These are phyloP conservation scores for Celoporthe dispersa DNA, from an alignment of 2,329 filamentous ascomycete species.

Conservation along the genomic window DNA sequence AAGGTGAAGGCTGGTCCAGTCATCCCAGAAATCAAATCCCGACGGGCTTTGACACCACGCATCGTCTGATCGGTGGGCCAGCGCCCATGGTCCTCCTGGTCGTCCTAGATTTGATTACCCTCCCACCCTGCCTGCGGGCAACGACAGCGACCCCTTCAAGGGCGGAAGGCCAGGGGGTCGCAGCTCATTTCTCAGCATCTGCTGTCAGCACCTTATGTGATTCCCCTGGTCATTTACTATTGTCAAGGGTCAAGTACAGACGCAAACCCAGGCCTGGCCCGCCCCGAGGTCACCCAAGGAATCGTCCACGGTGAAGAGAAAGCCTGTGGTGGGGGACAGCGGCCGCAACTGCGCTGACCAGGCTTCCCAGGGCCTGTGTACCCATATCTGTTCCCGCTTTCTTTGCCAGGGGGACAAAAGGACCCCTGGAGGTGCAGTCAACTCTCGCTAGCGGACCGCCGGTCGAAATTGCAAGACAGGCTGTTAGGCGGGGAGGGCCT, in stretches of 20 bases:
- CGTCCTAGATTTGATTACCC: neutral
- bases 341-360: neutral
- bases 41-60: neutral
- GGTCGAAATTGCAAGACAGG: neutral
- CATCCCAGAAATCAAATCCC: neutral
- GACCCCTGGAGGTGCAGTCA: neutral
- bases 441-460: neutral
- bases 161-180: neutral
- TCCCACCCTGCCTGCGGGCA: neutral
- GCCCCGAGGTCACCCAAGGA: neutral
- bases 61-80: slow-evolving; percentile 1
- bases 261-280: neutral
- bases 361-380: neutral
- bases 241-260: neutral
- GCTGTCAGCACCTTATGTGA: slow-evolving; percentile 5
- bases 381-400: neutral
- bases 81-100: neutral
- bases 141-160: neutral
- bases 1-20: neutral
- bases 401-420: neutral
- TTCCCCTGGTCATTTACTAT: neutral
- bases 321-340: neutral
- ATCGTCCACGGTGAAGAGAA: neutral
- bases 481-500: neutral
- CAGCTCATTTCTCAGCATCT: slow-evolving; percentile 6